Evolutionary conservation across 1,284 basidiomycete species (phyloP), one percentile per base, ranked within the genome.

Genomic region (Tylopilus microsporus): DNA sequence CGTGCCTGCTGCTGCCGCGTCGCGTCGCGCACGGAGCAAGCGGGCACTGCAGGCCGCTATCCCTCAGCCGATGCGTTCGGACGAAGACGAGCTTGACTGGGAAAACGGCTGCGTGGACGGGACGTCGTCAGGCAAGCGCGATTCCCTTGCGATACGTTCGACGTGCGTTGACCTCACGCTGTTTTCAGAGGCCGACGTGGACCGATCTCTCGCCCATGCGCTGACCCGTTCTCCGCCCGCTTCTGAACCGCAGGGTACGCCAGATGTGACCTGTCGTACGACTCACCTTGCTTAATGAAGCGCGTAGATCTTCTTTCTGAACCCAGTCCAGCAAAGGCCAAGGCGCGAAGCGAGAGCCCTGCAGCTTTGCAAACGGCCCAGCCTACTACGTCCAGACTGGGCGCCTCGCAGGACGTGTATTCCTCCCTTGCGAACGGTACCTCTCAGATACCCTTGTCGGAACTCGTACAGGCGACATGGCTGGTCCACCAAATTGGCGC

Each of bases 371-470:
- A 60, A 34, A 67, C 69, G 53, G 68, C 65, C 45, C 70, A 69
- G 52, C 75, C 69, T 1, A 68, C 70, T 1, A 68, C 70, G 2
- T 73, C 69, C 11, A 67, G 69, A 12, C 65, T 79, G 30, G 70
- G 73, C 11, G 71, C 68, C 13, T 57, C 78, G 39, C 69, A 66
- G 37, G 71, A 69, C 11, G 71, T 75, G 13, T 76, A 74, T 58
- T 65, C 66, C 11, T 69, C 68, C 9, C 62, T 79, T 16, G 61
- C 66, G 10, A 66, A 72, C 9, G 69, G 69, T 16, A 70, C 63
- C 8, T 79, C 78, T 30, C 77, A 79, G 54, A 68, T 73, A 47
- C 70, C 74, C 18, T 64, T 74, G 32, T 65, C 74, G 9, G 75
- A 77, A 57, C 68, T 79, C 15, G 50, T 76, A 2, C 72, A 74